Base-by-base conservation (phyloP, 768 basidiomycete genomes). In the Leccinum incarnatum region DNA sequence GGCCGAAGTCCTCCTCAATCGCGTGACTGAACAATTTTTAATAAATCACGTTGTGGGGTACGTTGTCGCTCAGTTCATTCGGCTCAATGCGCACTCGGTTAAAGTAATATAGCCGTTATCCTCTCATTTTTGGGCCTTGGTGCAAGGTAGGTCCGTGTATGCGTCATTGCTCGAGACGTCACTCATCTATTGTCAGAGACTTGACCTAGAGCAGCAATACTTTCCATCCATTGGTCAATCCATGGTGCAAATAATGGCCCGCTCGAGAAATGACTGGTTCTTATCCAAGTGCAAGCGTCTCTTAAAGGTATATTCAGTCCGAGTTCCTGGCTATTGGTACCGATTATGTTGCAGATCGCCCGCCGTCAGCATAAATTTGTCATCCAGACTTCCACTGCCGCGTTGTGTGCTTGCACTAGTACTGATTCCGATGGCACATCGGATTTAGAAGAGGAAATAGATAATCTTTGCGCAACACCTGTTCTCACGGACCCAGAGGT, bases 91-190 rank as follows among this genome's bases (percentile, higher is more conserved):
- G 32, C 36, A 53, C 36, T 55, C 19, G 21, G 68, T 48, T 21
- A 34, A 29, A 29, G 30, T 32, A 12, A 36, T 45, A 32, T 63
- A 92, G 91, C 65, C 84, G 85, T 3, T 91, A 91, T 73, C 91
- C 91, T 21, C 76, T 90, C 40, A 81, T 91, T 56, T 93, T 92
- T 69, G 91, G 91, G 2, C 71, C 77, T 27, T 85, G 85, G 84
- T 77, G 79, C 67, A 79, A 79, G 76, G 89, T 87, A 75, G 55
- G 71, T 69, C 45, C 54, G 47, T 56, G 50, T 60, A 58, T 55
- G 55, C 58, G 48, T 49, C 51, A 37, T 30, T 29, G 54, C 50
- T 58, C 51, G 42, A 27, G 52, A 48, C 27, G 46, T 55, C 21
- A 55, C 42, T 34, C 17, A 51, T 17, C 36, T 30, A 57, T 46